Evolutionary conservation across 2,329 filamentous ascomycete genomes (phyloP).

Genomic region (Fusarium sublunatum): DNA sequence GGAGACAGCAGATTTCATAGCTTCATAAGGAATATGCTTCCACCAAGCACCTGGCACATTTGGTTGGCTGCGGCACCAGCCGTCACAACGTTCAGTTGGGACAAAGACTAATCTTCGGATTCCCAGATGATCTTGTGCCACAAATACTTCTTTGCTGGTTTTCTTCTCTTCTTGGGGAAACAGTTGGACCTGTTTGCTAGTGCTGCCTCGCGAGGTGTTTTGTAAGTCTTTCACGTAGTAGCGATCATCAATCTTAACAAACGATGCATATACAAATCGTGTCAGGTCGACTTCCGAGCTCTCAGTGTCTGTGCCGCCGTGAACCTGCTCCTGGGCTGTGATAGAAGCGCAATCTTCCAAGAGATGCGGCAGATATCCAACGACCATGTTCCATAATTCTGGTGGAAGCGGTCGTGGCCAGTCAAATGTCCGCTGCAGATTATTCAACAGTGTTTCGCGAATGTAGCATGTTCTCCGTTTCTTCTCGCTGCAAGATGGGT

Average conservation of each 20-base stretch:
- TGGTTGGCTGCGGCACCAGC: conserved; percentile 11
- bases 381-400: conserved; percentile 17
- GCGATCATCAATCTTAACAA: conserved; percentile 16
- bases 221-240: conserved; percentile 17
- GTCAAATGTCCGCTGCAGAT: background rate
- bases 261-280: background rate
- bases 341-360: conserved; percentile 6
- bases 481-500: background rate
- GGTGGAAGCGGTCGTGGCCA: conserved; percentile 16
- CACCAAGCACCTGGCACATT: background rate
- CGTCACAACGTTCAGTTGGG: background rate
- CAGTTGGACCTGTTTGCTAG: background rate
- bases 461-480: conserved; percentile 16
- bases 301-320: background rate
- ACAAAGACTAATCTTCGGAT: conserved; percentile 16
- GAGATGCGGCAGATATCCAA: background rate
- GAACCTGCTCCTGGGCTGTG: conserved; percentile 11
- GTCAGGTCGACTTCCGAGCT: background rate
- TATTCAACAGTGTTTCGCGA: conserved; percentile 1
- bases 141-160: conserved; percentile 13
- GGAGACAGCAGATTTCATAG: background rate
- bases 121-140: conserved; percentile 17
- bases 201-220: conserved; percentile 1
- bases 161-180: background rate
- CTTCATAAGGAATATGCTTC: background rate